phyloP scores from a whole-genome alignment of 805 yeast genomes.

The Blastobotrys muscicola region DNA sequence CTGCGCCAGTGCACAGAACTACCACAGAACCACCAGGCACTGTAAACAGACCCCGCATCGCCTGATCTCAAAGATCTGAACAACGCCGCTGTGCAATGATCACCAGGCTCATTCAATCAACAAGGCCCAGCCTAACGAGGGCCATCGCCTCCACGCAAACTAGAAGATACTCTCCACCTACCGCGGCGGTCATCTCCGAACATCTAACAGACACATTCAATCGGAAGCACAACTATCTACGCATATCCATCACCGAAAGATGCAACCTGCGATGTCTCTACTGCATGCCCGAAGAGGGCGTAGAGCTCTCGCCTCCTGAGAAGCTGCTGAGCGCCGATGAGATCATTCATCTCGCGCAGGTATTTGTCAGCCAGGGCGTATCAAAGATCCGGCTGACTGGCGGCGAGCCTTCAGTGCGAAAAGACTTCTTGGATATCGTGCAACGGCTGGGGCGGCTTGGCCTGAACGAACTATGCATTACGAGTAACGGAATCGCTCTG shows the following conservation, averaged over 20 bases:
- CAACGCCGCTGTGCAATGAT: no score
- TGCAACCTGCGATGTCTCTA: slow-evolving; percentile 39
- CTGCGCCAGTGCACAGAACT: no score
- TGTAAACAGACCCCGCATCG: no score
- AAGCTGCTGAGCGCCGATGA: slow-evolving; percentile 36
- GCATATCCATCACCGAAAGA: slow-evolving; percentile 44
- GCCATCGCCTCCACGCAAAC: no score
- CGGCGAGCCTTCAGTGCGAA: slow-evolving; percentile 48
- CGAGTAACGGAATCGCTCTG: slow-evolving; percentile 44
- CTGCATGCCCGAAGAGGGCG: slow-evolving; percentile 52
- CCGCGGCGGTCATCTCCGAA: background rate
- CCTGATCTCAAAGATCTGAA: no score
- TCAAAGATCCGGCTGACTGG: slow-evolving; percentile 44
- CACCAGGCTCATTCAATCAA: no score
- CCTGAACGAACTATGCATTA: slow-evolving; percentile 39
- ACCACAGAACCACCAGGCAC: no score
- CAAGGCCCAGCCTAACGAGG: no score
- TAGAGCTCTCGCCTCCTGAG: slow-evolving; percentile 37
- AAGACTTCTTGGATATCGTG: slow-evolving; percentile 39
- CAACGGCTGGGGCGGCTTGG: slow-evolving; percentile 33
- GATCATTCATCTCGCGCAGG: slow-evolving; percentile 33
- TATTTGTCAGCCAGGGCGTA: slow-evolving; percentile 43
- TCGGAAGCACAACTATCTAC: slow-evolving; percentile 39
- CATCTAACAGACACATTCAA: slow-evolving; percentile 31
- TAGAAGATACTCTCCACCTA: no score